These are phyloP conservation scores for Lecanicillium sp. DNA, from an alignment of 2,329 filamentous ascomycete species.

Conservation along the genomic window DNA sequence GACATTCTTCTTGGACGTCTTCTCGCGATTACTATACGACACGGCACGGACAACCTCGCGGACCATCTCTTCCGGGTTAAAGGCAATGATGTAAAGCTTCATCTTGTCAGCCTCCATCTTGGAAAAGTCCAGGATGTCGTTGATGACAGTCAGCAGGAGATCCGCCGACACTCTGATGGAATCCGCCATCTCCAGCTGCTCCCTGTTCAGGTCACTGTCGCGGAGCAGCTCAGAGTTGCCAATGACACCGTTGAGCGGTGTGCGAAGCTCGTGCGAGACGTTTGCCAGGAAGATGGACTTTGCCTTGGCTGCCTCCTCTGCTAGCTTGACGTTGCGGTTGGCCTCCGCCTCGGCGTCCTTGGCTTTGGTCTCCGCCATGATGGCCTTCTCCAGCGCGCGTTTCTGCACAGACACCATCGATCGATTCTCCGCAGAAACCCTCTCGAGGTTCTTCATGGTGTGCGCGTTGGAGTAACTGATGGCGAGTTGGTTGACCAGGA, in stretches of 20 bases:
- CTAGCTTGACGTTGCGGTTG: slow-evolving; percentile 71
- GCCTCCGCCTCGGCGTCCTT: slow-evolving; percentile 72
- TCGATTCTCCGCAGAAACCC: slow-evolving; percentile 70
- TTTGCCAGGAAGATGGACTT: slow-evolving; percentile 77
- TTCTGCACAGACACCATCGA: slow-evolving; percentile 75
- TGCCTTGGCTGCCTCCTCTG: slow-evolving; percentile 76
- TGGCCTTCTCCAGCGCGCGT: slow-evolving; percentile 63
- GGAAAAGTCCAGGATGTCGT: slow-evolving; percentile 92
- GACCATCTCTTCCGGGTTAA: slow-evolving; percentile 62
- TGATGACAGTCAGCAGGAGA: slow-evolving; percentile 84
- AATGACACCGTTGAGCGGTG: slow-evolving; percentile 81
- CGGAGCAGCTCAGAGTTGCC: slow-evolving; percentile 80
- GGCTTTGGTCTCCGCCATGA: slow-evolving; percentile 68
- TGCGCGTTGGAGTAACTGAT: slow-evolving; percentile 65
- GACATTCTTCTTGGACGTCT: slow-evolving; percentile 56
- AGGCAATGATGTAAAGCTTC: slow-evolving; percentile 68
- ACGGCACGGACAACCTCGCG: slow-evolving; percentile 60
- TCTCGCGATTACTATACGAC: slow-evolving; percentile 60
- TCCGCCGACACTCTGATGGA: slow-evolving; percentile 84
- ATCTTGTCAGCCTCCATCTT: slow-evolving; percentile 88
- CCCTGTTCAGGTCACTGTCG: slow-evolving; percentile 66
- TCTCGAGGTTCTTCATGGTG: slow-evolving; percentile 65
- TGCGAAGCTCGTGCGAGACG: slow-evolving; percentile 75
- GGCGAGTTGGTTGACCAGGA: slow-evolving; percentile 73
- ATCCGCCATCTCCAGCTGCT: slow-evolving; percentile 80